These are phyloP conservation scores for Ormosia emarginata DNA, from an alignment of 306 rosid genomes.

Conservation along the genomic window DNA sequence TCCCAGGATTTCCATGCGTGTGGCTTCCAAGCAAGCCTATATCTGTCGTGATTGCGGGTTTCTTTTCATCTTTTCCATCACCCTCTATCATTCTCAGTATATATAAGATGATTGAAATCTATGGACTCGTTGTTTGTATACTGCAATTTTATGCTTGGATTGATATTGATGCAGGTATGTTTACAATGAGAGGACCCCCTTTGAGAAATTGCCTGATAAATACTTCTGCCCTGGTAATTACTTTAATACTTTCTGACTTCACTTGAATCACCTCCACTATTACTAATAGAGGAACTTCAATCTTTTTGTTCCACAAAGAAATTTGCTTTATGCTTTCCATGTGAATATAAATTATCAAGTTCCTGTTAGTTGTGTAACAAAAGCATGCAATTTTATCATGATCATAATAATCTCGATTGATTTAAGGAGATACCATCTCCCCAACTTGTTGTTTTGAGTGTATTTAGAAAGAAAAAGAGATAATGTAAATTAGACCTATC, in stretches of 20 bases:
- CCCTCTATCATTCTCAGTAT: not conserved
- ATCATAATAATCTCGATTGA: not conserved
- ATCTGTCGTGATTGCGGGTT: constrained; percentile 99
- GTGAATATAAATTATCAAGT: not conserved
- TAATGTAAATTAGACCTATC: not conserved
- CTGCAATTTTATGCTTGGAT: not conserved
- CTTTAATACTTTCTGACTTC: not conserved
- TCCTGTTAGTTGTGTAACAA: not conserved
- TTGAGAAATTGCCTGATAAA: constrained; percentile 71
- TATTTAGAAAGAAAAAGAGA: not conserved
- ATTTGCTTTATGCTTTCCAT: not conserved
- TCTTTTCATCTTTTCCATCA: not conserved
- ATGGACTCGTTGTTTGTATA: not conserved
- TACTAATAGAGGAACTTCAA: not conserved
- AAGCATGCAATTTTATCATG: not conserved
- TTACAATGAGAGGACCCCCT: constrained; percentile 81
- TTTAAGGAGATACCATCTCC: not conserved
- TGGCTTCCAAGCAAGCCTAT: constrained; percentile 80
- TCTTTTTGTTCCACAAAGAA: not conserved
- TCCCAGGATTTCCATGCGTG: constrained; percentile 81
- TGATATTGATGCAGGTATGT: constrained; percentile 60
- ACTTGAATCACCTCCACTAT: not conserved
- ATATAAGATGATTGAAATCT: not conserved
- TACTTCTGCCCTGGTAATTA: constrained; percentile 77
- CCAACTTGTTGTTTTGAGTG: not conserved